These are phyloP conservation scores for Scheffersomyces segobiensis DNA, from an alignment of 1,139 yeast species.

Conservation along the genomic window DNA sequence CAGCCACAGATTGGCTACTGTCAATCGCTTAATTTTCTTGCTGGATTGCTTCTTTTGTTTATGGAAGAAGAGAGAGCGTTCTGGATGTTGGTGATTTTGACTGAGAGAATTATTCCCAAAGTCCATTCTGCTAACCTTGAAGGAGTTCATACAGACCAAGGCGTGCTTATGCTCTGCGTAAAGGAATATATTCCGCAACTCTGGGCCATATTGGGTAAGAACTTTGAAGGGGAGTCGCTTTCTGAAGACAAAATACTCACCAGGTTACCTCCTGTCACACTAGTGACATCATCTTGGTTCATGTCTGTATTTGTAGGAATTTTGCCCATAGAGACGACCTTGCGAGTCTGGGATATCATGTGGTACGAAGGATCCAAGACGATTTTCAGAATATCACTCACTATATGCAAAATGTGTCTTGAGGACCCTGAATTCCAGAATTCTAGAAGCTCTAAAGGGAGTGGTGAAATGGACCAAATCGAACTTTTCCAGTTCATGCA, in stretches of 20 bases:
- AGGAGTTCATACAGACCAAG: slow-evolving; percentile 95
- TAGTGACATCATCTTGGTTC: slow-evolving; percentile 96
- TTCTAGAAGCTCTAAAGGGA: slow-evolving; percentile 14
- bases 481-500: slow-evolving; percentile 88
- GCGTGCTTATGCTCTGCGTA: slow-evolving; percentile 84
- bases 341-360: slow-evolving; percentile 91
- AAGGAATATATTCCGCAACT: slow-evolving; percentile 81
- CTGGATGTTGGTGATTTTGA: slow-evolving; percentile 93
- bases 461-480: slow-evolving; percentile 61
- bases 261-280: slow-evolving; percentile 83
- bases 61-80: slow-evolving; percentile 88
- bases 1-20: slow-evolving; percentile 94
- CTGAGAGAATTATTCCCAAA: slow-evolving; percentile 84
- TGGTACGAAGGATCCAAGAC: slow-evolving; percentile 92
- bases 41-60: slow-evolving; percentile 78
- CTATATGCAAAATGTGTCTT: slow-evolving; percentile 78
- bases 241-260: slow-evolving; percentile 64
- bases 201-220: slow-evolving; percentile 59
- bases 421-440: slow-evolving; percentile 49
- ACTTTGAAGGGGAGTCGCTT: slow-evolving; percentile 42
- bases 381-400: slow-evolving; percentile 77
- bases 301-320: slow-evolving; percentile 92
- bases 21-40: slow-evolving; percentile 88
- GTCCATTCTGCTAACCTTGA: slow-evolving; percentile 88
- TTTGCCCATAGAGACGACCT: slow-evolving; percentile 81